These are phyloP conservation scores for Mycena citricolor DNA, from an alignment of 1,284 basidiomycete species.

Conservation along the genomic window DNA sequence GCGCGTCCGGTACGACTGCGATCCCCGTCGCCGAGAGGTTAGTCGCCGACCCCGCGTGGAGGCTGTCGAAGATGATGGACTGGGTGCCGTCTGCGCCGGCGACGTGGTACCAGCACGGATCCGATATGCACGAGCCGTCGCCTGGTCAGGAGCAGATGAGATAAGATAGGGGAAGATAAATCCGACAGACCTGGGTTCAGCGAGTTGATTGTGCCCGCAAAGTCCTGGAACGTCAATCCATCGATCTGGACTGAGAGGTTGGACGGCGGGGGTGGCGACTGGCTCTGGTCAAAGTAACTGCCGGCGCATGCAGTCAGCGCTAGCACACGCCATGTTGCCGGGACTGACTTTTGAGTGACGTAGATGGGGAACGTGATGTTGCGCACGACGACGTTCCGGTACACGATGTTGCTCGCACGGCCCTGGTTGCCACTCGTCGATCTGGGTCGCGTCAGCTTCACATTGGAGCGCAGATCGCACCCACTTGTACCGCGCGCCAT, in stretches of 20 bases:
- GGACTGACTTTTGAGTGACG: slow-evolving; percentile 19
- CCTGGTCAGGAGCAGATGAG: neutral
- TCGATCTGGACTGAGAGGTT: slow-evolving; percentile 14
- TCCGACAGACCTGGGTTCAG: slow-evolving; percentile 5
- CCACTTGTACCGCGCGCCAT: slow-evolving; percentile 20
- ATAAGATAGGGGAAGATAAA: neutral
- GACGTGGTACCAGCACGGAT: slow-evolving; percentile 19
- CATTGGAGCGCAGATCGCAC: neutral
- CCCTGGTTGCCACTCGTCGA: slow-evolving; percentile 11
- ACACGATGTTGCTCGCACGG: slow-evolving; percentile 16
- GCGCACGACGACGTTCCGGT: slow-evolving; percentile 7
- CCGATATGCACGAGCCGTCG: slow-evolving; percentile 18
- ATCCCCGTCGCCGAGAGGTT: slow-evolving; percentile 11
- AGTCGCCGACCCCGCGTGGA: slow-evolving; percentile 10
- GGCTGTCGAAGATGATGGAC: slow-evolving; percentile 17
- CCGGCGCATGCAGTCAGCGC: neutral
- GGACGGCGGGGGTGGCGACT: slow-evolving; percentile 17
- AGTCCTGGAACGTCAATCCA: slow-evolving; percentile 11
- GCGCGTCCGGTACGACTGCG: slow-evolving; percentile 10
- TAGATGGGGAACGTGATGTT: slow-evolving; percentile 20
- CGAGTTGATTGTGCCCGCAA: slow-evolving; percentile 17
- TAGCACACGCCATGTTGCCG: neutral
- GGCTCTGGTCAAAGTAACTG: slow-evolving; percentile 19
- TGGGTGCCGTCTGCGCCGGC: slow-evolving; percentile 15
- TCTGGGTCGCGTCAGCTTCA: slow-evolving; percentile 3